phyloP scores from a whole-genome alignment of 176 grass and related monocot genomes.

The Dendrocalamus sinicus region DNA sequence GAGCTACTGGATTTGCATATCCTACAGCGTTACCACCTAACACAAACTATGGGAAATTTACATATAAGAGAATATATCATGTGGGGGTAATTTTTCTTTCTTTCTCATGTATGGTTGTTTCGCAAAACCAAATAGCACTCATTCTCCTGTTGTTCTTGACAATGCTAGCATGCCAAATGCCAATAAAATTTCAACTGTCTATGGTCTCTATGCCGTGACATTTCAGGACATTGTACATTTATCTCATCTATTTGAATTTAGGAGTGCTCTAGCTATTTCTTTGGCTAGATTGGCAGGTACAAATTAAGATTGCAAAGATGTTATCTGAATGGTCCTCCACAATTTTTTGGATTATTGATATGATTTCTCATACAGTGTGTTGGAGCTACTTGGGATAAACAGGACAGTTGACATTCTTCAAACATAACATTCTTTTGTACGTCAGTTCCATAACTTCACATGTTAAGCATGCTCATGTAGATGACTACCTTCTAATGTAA shows the following conservation, averaged over 20 bases:
- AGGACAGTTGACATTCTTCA: conserved; percentile 8
- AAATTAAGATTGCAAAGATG: conserved; percentile 6
- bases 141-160: background rate
- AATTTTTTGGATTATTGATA: conserved; percentile 1
- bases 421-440: background rate
- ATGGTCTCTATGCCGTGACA: background rate
- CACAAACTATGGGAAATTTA: background rate
- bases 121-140: background rate
- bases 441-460: background rate
- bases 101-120: background rate
- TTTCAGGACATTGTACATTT: background rate
- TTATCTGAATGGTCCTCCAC: conserved; percentile 20
- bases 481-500: background rate
- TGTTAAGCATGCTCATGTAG: background rate
- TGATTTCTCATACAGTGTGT: conserved; percentile 4
- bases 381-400: conserved; percentile 21
- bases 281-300: background rate
- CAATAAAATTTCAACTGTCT: background rate
- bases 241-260: conserved; percentile 23
- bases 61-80: too few species aligned
- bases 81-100: background rate
- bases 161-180: background rate
- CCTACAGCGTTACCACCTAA: background rate
- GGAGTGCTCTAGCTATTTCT: background rate
- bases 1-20: background rate